These are phyloP conservation scores for Arachis monticola DNA, from an alignment of 331 rosid species.

Conservation along the genomic window DNA sequence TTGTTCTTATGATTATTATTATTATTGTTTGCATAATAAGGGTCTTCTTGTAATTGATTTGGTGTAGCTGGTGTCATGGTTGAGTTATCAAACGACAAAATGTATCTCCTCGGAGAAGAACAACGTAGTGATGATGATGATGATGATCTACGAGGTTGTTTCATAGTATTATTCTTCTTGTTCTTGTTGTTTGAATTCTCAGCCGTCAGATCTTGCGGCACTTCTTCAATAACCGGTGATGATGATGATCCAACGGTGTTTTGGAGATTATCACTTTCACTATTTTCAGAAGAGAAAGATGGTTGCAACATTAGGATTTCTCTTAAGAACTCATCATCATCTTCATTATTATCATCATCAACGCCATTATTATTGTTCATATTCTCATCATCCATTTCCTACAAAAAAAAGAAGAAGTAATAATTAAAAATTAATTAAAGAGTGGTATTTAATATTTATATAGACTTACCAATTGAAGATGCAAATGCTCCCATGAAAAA, in stretches of 20 bases:
- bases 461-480: conserved; percentile 28
- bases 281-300: conserved; percentile 26
- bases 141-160: neutral
- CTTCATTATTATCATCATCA: conserved; percentile 18
- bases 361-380: neutral
- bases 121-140: neutral
- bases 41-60: neutral
- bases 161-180: too few species aligned
- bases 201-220: neutral
- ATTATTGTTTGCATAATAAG: neutral
- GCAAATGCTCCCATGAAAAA: conserved; percentile 29
- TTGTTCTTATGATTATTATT: too few species aligned
- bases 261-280: conserved; percentile 18
- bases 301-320: conserved; percentile 28
- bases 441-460: too few species aligned
- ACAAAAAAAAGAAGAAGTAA: neutral
- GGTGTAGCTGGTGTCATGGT: conserved; percentile 34
- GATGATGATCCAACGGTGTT: neutral
- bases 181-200: neutral
- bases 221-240: too few species aligned
- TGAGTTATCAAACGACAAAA: conserved; percentile 46
- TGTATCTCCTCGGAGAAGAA: conserved; percentile 34
- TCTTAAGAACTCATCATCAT: conserved; percentile 34
- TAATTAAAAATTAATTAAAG: too few species aligned
- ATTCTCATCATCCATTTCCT: conserved; percentile 38